Conservation (phyloP, 2,329 filamentous ascomycete species). For the Neoscytalidium dimidiatum region DNA sequence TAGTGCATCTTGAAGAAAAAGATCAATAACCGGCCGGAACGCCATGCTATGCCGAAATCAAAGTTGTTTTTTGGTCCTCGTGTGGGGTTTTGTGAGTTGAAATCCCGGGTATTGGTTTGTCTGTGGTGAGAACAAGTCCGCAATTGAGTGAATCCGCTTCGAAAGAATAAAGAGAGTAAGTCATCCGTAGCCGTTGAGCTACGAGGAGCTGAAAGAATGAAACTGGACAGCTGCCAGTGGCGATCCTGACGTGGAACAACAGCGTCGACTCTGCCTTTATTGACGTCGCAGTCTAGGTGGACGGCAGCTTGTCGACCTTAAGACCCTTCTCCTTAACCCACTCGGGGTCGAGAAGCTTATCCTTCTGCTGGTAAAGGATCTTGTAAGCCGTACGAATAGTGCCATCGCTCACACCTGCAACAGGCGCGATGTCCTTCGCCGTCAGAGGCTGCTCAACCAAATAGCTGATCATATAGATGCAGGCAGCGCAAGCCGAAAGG, state of each 20-base stretch:
- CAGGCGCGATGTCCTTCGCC: constrained; percentile 82
- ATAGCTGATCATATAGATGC: constrained; percentile 93
- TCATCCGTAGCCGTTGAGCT: background rate
- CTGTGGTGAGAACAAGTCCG: background rate
- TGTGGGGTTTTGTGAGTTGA: background rate
- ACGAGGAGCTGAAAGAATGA: background rate
- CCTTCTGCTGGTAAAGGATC: constrained; percentile 73
- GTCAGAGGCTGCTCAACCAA: constrained; percentile 77
- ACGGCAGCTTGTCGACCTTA: constrained; percentile 14
- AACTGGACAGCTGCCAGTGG: background rate
- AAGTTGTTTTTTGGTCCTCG: background rate
- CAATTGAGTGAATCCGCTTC: background rate
- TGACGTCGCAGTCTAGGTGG: background rate
- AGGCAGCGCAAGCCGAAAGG: constrained; percentile 88
- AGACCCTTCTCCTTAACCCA: constrained; percentile 59
- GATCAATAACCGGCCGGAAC: background rate
- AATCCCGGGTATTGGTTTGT: constrained; percentile 16
- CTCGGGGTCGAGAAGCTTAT: constrained; percentile 66
- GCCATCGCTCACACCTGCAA: constrained; percentile 91
- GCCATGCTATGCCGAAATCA: constrained; percentile 17
- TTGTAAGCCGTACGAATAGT: constrained; percentile 97
- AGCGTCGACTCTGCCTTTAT: background rate
- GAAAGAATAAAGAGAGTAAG: background rate
- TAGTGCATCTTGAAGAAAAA: background rate
- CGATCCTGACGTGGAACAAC: background rate